Evolutionary conservation across 2,329 filamentous ascomycete genomes (phyloP).

Genomic region (Tolypocladium tundrense): DNA sequence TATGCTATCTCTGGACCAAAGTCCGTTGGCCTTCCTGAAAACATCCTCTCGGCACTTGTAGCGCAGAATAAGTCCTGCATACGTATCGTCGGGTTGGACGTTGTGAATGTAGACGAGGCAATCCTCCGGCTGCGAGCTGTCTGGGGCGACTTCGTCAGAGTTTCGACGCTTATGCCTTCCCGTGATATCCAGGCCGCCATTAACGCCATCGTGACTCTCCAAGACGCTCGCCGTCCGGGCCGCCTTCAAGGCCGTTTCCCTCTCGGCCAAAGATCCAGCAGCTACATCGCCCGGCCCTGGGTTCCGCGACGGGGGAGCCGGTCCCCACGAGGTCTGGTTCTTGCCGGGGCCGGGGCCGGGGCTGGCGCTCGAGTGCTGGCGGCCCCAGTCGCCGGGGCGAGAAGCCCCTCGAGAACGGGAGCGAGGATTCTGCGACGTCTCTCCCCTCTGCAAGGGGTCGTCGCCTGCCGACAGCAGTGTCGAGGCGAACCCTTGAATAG

Average conservation of each 20-base stretch:
- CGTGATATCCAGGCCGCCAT: conserved; percentile 44
- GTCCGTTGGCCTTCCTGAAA: conserved; percentile 77
- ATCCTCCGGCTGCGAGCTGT: conserved; percentile 55
- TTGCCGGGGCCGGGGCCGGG: conserved; percentile 8
- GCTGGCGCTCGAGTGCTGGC: conserved; percentile 6
- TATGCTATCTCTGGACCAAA: conserved; percentile 90
- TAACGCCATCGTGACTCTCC: conserved; percentile 50
- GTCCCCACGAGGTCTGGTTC: conserved; percentile 33
- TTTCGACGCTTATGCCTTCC: conserved; percentile 55
- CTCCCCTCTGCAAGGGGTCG: conserved; percentile 5
- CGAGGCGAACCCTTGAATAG: conserved; percentile 43
- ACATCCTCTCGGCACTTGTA: conserved; percentile 80
- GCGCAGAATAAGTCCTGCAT: conserved; percentile 81
- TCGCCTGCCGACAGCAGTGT: conserved; percentile 25
- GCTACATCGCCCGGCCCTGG: conserved; percentile 39
- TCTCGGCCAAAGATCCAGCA: conserved; percentile 40
- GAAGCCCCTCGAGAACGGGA: conserved; percentile 6
- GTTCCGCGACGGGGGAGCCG: conserved; percentile 29
- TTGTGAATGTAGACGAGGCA: conserved; percentile 86
- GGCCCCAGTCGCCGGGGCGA: conserved; percentile 11
- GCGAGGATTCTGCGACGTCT: neutral
- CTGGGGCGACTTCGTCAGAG: conserved; percentile 49
- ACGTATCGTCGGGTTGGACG: conserved; percentile 72
- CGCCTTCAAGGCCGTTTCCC: conserved; percentile 44
- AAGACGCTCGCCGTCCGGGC: conserved; percentile 48